Evolutionary conservation across 129 eudicot genomes (phyloP), one percentile per base, ranked within the genome.

Genomic region (Lactuca sativa): DNA sequence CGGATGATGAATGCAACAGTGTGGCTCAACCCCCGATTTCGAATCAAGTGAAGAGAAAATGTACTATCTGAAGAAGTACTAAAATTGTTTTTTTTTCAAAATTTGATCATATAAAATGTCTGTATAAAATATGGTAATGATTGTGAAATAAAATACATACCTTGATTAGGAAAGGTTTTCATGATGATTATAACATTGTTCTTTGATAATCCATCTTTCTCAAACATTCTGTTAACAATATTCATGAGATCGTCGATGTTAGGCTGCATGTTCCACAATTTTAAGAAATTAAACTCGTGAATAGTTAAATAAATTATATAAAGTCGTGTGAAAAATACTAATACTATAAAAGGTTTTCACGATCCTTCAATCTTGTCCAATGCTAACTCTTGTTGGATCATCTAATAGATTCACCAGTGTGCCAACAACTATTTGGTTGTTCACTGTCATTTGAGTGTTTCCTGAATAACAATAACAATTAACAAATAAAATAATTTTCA

Each of bases 341-440:
- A 1, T 25, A 25, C 30, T 25, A 1, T 25, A 25, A 25, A 25
- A 25, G 30, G 30, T 25, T 25, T 25, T 25, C 30, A 25, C 30
- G 30, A 25, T 25, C 40, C 95, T 82, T 97, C 97, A 89, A 67
- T 79, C 90, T 78, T 93, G 97, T 65, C 98, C 98, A 67, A 89
- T 72, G 66, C 98, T 90, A 80, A 93, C 98, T 80, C 95, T 83
- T 56, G 95, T 89, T 18, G 97, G 98, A n/a, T n/a, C n/a, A n/a
- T n/a, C n/a, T n/a, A n/a, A n/a, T n/a, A n/a, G n/a, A 83, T 93
- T 93, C 98, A 93, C 90, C 48, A 93, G 83, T 48, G 97, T 86
- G 56, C 98, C 98, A 74, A 82, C 90, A 79, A 90, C 98, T 77
- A 90, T 93, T 66, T 93, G 97, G 79, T 93, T 93, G 86, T 93